Conservation (phyloP, 2,329 filamentous ascomycete genomes). For the Penicillium sp. region DNA sequence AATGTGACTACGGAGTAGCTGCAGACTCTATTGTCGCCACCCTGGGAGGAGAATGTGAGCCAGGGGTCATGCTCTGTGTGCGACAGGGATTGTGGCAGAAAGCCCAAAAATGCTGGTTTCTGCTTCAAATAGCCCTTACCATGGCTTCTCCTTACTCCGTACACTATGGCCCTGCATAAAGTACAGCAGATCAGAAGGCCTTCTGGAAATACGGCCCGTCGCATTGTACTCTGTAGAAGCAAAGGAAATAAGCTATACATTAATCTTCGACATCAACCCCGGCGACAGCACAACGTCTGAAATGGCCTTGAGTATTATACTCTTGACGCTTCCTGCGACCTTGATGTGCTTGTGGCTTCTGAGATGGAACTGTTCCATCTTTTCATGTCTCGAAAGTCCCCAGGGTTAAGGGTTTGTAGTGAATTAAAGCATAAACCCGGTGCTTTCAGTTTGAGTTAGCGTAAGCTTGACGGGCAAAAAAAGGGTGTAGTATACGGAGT, state of each 20-base stretch:
- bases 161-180: background rate
- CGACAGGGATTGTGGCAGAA: constrained; percentile 2
- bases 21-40: constrained; percentile 19
- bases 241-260: background rate
- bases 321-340: background rate
- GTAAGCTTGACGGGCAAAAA: background rate
- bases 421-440: background rate
- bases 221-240: background rate
- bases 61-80: constrained; percentile 14
- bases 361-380: background rate
- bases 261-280: background rate
- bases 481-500: background rate
- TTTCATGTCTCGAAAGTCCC: background rate
- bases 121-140: background rate
- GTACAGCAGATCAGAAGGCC: background rate
- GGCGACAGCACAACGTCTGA: background rate
- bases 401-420: background rate
- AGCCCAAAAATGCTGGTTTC: background rate
- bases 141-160: background rate
- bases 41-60: constrained; percentile 15
- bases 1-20: constrained; percentile 19
- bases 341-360: constrained; percentile 6
- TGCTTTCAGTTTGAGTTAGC: background rate
- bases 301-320: background rate
- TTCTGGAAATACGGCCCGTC: background rate